Base-by-base conservation (phyloP, 2,329 filamentous ascomycete species). In the Fusarium sp. region DNA sequence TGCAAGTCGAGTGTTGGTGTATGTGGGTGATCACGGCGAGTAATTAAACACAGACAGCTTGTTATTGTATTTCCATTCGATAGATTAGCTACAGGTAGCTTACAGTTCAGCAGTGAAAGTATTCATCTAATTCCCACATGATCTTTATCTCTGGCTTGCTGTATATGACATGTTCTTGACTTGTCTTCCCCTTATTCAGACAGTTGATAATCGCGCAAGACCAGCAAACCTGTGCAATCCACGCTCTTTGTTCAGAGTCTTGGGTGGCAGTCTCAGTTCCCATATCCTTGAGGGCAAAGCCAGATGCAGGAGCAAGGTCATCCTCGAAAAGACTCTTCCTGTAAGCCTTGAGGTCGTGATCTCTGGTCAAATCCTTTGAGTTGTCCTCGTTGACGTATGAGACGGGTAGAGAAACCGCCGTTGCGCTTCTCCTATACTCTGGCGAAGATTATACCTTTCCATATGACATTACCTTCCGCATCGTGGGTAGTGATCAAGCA, bases 401-500 rank as follows among this genome's bases (percentile, higher is more conserved):
- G 28, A 69, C 62, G 58, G 58, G 59, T 61, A 39, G 71, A 52
- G 59, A 73, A 74, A 56, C 65, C 69, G 26, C 63, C 71, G 31
- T 19, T 59, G 48, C 65, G 65, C 18, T 62, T 60, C 26, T 60
- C 64, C 9, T 60, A 12, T 28, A 73, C 63, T 31, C 70, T 41
- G 21, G 55, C 16, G 5, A 67, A 67, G 31, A 75, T 23, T 4
- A 56, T 61, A 3, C 51, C 58, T 28, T 75, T 63, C 63, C 69
- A 74, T 16, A 65, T 60, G 43, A 70, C 62, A 30, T 70, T 65
- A 21, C 71, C 65, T 19, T 66, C 25, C 30, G 42, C 55, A 50
- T 74, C 58, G 26, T 73, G 69, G 3, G 65, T 70, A 30, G 73
- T 70, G 61, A 75, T 73, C 53, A 68, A 70, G 21, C 67, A 63